phyloP scores from a whole-genome alignment of 2,329 filamentous ascomycete genomes.

The Aureobasidium pullulans region DNA sequence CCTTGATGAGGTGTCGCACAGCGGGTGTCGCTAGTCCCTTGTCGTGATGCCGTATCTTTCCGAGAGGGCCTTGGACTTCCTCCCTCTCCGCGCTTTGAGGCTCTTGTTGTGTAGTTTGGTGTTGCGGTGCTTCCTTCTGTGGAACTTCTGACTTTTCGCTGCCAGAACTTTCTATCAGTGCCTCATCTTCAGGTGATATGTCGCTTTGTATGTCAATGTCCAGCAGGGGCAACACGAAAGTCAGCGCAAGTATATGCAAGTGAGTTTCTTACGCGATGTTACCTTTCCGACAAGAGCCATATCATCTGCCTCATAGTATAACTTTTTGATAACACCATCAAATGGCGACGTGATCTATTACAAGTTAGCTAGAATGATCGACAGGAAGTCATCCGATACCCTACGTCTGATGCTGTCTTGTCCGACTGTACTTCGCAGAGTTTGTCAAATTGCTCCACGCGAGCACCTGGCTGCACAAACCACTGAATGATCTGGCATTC shows the following conservation, averaged over 20 bases:
- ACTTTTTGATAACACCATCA: slow-evolving; percentile 88
- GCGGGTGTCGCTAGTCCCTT: slow-evolving; percentile 76
- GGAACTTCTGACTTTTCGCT: slow-evolving; percentile 22
- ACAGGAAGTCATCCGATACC: neutral
- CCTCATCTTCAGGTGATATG: slow-evolving; percentile 55
- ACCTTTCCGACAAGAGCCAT: slow-evolving; percentile 86
- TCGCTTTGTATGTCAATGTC: slow-evolving; percentile 89
- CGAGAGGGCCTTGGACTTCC: slow-evolving; percentile 3
- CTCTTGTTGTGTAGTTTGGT: neutral
- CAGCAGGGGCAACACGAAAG: slow-evolving; percentile 59
- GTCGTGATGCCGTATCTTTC: slow-evolving; percentile 10
- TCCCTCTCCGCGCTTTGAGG: neutral
- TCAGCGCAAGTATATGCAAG: neutral
- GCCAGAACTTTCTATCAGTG: slow-evolving; percentile 27
- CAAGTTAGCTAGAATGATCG: slow-evolving; percentile 1
- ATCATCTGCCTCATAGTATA: slow-evolving; percentile 91
- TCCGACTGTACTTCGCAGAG: slow-evolving; percentile 98
- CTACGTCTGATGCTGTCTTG: slow-evolving; percentile 66
- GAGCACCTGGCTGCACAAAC: slow-evolving; percentile 94
- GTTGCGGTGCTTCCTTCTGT: neutral
- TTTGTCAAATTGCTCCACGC: slow-evolving; percentile 95
- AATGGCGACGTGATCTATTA: slow-evolving; percentile 86
- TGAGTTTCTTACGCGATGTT: slow-evolving; percentile 6
- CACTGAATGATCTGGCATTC: slow-evolving; percentile 99
- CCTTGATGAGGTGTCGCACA: slow-evolving; percentile 79